Percentiles rank a stretch among this genome's conserved stretches.
These are phyloP conservation scores for Colletotrichum viniferum DNA, from an alignment of 2,329 filamentous ascomycete species.

Conservation along the genomic window DNA sequence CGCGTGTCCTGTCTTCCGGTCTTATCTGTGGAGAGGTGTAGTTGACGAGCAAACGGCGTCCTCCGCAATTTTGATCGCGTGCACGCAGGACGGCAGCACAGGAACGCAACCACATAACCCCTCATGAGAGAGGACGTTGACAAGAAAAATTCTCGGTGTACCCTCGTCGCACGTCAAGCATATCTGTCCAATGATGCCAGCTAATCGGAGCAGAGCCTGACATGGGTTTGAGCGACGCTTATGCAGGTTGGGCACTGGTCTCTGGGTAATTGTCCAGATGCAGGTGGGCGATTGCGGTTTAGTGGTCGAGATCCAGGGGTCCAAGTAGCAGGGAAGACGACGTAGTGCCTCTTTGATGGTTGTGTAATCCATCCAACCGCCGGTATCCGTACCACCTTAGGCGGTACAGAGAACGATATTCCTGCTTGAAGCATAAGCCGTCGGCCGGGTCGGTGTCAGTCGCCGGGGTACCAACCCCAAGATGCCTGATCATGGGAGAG, in stretches of 20 bases:
- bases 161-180: not conserved
- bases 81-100: not conserved
- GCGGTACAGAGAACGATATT: not conserved
- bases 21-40: slow-evolving; percentile 13
- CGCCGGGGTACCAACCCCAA: not conserved
- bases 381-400: not conserved
- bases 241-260: slow-evolving; percentile 18
- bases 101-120: not conserved
- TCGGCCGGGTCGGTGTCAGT: not conserved
- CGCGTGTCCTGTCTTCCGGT: not conserved
- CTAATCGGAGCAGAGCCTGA: slow-evolving; percentile 13
- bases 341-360: not conserved
- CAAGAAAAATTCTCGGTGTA: not conserved
- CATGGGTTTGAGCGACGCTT: slow-evolving; percentile 18
- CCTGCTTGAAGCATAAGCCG: slow-evolving; percentile 13
- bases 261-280: slow-evolving; percentile 13
- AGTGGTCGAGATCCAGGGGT: slow-evolving; percentile 14
- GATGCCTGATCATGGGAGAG: slow-evolving; percentile 1
- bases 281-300: slow-evolving; percentile 17
- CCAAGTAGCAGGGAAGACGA: slow-evolving; percentile 1
- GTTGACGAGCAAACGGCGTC: slow-evolving; percentile 4
- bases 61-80: slow-evolving; percentile 9
- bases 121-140: not conserved
- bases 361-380: not conserved
- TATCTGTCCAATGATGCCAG: not conserved